These are phyloP conservation scores for Scheffersomyces spartinae DNA, from an alignment of 805 yeast genomes.

Conservation along the genomic window DNA sequence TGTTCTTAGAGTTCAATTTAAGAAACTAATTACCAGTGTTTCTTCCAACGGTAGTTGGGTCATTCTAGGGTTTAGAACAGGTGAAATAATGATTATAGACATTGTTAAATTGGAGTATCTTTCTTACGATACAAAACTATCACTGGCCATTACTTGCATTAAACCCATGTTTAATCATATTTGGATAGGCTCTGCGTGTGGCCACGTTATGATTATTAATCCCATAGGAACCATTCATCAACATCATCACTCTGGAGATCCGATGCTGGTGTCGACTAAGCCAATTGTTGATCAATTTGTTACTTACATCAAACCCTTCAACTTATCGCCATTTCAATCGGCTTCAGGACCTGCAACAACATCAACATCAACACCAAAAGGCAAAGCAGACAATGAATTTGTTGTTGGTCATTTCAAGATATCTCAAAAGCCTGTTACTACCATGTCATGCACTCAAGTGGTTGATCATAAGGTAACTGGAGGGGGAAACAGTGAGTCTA, in stretches of 20 bases:
- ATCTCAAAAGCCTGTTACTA: conserved; percentile 27
- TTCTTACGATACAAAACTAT: too few relatives aligned
- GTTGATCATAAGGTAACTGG: conserved; percentile 6
- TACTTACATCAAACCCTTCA: conserved; percentile 27
- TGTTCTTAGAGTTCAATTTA: too few relatives aligned
- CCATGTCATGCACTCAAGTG: conserved; percentile 23
- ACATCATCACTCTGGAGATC: conserved; percentile 3
- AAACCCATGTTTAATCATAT: too few relatives aligned
- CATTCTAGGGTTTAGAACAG: too few relatives aligned
- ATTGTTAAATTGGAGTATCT: too few relatives aligned
- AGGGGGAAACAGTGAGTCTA: not conserved
- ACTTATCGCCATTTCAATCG: conserved; percentile 18
- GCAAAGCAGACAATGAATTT: not conserved
- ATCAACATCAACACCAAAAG: conserved; percentile 1
- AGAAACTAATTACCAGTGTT: too few relatives aligned
- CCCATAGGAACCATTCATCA: conserved; percentile 10
- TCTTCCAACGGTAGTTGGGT: too few relatives aligned
- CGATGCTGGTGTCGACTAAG: conserved; percentile 5
- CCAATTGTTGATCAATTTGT: conserved; percentile 18
- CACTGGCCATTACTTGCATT: too few relatives aligned
- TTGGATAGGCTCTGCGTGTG: conserved; percentile 24
- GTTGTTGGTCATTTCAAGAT: conserved; percentile 28
- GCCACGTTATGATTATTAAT: conserved; percentile 18
- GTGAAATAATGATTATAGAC: too few relatives aligned
- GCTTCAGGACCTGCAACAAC: conserved; percentile 1